Evolutionary conservation across 2,329 filamentous ascomycete genomes (phyloP), one percentile per base, ranked within the genome.

Genomic region (Clonostachys rosea): DNA sequence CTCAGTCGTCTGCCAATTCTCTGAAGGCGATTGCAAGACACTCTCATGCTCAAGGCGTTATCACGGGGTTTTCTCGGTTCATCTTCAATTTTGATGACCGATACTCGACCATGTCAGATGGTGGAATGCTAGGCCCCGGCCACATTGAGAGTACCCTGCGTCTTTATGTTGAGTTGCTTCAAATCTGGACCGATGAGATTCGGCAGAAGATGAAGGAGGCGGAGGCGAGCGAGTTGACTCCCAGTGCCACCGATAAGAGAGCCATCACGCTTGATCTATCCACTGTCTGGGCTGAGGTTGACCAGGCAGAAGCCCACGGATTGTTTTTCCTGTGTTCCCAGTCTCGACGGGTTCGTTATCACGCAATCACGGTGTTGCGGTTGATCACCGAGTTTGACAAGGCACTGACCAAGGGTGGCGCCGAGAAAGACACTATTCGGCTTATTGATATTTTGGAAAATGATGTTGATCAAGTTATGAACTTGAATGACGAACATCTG

Each of bases 61-160:
- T 91, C 1, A 96, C 95, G 67, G 92, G 94, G 0, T 99, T 99
- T 67, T 89, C 94, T 36, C 80, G 91, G 24, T 99, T 97, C 67
- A 99, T 99, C 46, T 99, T 99, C 71, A 96, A 94, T 56, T 99
- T 97, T 63, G 95, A 99, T 64, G 91, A 95, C 55, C 84, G 91
- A 20, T 99, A 99, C 64, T 90, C 92, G 1, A 97, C 94, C 34
- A 96, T 97, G 84, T 96, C 91, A 10, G 94, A 99, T 59, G 94
- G 95, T 34, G 94, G 94, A 3, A 94, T 99, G 85, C 82, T 99
- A 20, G 94, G 92, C 0, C 85, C 89, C 34, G 89, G 86, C 5
- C 94, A 99, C 59, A 96, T 99, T 48, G 94, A 99, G 63, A 96
- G 86, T 55, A 99, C 94, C 0, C 68, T 99, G 17, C 86, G 87